Percentiles rank a stretch among this genome's conserved stretches.
Evolutionary conservation across 139 green algal genomes (phyloP).

Genomic region (Chara braunii): DNA sequence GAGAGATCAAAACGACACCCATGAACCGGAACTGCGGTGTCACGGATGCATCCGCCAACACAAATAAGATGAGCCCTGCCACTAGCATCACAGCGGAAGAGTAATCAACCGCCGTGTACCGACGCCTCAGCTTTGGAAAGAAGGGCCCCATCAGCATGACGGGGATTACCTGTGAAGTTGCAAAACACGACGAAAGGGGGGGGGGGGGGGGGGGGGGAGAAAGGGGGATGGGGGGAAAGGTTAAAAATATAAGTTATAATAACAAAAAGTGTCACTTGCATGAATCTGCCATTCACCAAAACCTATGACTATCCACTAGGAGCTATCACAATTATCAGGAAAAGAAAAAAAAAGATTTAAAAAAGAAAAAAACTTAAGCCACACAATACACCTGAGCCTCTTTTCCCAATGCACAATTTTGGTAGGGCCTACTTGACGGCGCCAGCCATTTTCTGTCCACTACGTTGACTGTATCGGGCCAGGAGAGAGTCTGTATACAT

Average conservation of each 20-base stretch:
- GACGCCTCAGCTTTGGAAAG: constrained; percentile 10
- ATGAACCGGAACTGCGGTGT: constrained; percentile 2
- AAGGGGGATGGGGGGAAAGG: constrained; percentile 1
- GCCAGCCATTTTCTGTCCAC: too few species aligned
- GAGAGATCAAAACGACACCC: constrained; percentile 16
- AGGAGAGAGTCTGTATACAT: too few species aligned
- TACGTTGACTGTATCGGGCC: too few species aligned
- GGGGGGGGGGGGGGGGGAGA: neutral
- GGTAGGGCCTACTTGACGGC: too few species aligned
- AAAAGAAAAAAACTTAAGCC: too few species aligned
- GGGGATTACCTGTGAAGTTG: constrained; percentile 18
- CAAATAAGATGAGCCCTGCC: constrained; percentile 17
- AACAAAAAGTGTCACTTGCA: neutral
- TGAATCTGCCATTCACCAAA: neutral
- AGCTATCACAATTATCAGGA: too few species aligned
- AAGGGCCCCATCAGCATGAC: constrained; percentile 19
- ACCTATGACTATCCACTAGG: too few species aligned
- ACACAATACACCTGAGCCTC: too few species aligned
- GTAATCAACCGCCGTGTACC: constrained; percentile 15
- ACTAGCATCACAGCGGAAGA: constrained; percentile 8
- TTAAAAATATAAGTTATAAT: neutral
- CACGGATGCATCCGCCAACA: constrained; percentile 4
- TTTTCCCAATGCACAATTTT: too few species aligned
- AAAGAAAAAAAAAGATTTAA: too few species aligned
- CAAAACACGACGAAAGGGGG: neutral